Conservation (phyloP, 192 early-diverging fungal genomes). For the Backusella sp. region DNA sequence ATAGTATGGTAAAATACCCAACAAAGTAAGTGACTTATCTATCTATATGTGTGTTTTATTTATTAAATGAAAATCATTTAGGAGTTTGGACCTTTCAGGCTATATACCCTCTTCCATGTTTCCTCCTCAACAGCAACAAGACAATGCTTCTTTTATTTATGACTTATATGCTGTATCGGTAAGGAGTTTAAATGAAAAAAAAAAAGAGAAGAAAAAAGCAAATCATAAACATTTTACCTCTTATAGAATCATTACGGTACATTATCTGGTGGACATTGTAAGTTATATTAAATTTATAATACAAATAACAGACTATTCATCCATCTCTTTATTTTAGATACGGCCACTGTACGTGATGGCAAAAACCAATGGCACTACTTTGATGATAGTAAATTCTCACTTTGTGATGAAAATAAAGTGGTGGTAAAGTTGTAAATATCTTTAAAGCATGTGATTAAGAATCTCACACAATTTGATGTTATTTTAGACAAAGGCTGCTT, state of each 20-base stretch:
- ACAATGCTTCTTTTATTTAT: conserved; percentile 43
- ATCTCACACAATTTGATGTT: too few species aligned
- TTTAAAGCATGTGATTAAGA: background rate
- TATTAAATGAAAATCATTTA: background rate
- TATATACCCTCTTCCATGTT: conserved; percentile 45
- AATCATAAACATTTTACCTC: background rate
- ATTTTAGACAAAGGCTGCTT: conserved; percentile 50
- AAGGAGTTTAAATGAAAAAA: conserved; percentile 34
- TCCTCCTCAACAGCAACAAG: conserved; percentile 2
- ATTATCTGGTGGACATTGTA: conserved; percentile 72
- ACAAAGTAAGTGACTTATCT: conserved; percentile 37
- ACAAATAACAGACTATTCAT: conserved; percentile 19
- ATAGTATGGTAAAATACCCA: conserved; percentile 85
- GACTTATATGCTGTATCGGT: conserved; percentile 84
- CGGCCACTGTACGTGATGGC: conserved; percentile 66
- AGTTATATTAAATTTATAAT: conserved; percentile 30
- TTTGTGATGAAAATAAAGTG: conserved; percentile 52
- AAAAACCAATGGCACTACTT: conserved; percentile 78
- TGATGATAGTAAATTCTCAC: conserved; percentile 74
- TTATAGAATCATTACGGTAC: conserved; percentile 71
- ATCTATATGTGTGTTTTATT: background rate
- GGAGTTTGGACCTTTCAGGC: conserved; percentile 54
- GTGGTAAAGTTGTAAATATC: conserved; percentile 43
- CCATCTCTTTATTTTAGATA: conserved; percentile 31
- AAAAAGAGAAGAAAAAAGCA: background rate